A percentile compares a stretch with the other conserved stretches of the same genome.
Conservation (phyloP, 75 land plant species). For the Larix kaempferi region DNA sequence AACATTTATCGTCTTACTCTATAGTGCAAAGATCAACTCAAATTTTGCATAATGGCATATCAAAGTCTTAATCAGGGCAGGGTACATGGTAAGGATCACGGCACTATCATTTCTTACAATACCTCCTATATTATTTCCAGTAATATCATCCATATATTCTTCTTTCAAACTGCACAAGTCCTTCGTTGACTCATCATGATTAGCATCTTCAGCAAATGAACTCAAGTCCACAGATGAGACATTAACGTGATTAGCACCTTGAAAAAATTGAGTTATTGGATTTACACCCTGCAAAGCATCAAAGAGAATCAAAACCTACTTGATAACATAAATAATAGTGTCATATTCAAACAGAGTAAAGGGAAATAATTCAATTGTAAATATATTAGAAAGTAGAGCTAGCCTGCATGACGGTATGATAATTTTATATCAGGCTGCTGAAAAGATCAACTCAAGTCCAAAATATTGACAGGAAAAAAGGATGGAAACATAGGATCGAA, state of each 20-base stretch:
- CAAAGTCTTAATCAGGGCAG: background rate
- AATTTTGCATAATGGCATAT: background rate
- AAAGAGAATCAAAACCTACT: background rate
- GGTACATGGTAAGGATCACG: background rate
- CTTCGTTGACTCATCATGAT: constrained; percentile 6
- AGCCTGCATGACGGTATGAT: background rate
- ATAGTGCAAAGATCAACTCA: background rate
- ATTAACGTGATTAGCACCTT: constrained; percentile 10
- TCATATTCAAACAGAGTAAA: background rate
- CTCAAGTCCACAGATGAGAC: background rate
- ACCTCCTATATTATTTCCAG: constrained; percentile 6
- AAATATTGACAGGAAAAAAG: background rate
- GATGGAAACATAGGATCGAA: background rate
- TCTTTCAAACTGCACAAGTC: background rate
- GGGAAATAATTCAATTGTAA: background rate
- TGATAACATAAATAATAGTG: background rate
- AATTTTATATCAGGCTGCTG: background rate
- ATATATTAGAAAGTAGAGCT: background rate
- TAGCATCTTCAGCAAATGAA: constrained; percentile 2
- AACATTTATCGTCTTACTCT: background rate
- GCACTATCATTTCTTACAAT: too few species aligned
- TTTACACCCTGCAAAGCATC: constrained; percentile 32
- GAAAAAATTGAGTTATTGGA: constrained; percentile 39
- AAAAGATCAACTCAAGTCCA: background rate
- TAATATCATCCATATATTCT: constrained; percentile 1